Base-by-base conservation (phyloP, 2,329 filamentous ascomycete genomes). In the Cladosporium sp. region DNA sequence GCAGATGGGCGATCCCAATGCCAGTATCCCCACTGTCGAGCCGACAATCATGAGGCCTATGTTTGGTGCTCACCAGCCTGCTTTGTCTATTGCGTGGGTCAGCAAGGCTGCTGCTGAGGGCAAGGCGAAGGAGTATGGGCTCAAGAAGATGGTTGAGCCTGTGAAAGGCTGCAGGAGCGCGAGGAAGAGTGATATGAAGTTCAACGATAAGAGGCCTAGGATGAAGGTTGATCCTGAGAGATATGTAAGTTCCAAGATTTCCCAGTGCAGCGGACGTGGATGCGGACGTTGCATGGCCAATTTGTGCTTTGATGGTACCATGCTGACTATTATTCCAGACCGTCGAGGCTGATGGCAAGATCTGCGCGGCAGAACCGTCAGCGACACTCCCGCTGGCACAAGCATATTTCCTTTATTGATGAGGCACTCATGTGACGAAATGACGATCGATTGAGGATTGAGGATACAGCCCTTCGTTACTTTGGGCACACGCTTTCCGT, bases 171-270 rank as follows among this genome's bases (percentile, higher is more conserved):
- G 91, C 72, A 80, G 92, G 59, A 82, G 73, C 32, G 81, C 96
- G 44, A 80, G 86, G 42, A 97, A 97, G 80, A 80, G 75, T 66
- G 89, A 97, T 73, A 96, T 97, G 91, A 91, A 90, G 69, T 92
- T 85, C 73, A 97, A 97, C 72, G 85, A 91, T 68, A 75, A 75
- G 56, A 91, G 85, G 83, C 93, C 93, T 13, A 84, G 81, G 75
- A 97, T 97, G 90, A 85, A 79, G 66, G 92, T 97, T 60, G 92
- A 97, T 72, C 89, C 93, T 4, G 93, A 97, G 80, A 86, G 83
- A 68, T 97, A 97, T 76, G 77, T 80, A 65, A 75, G 78, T 77
- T n/a, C 13, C 17, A 9, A 19, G 20, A 13, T n/a, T n/a, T n/a
- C 8, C 28, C 28, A 9, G 12, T 4, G 8, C 28, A 32, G 28